Evolutionary conservation across 78 protist genomes (phyloP).

Genomic region (Emiliania huxleyi): DNA sequence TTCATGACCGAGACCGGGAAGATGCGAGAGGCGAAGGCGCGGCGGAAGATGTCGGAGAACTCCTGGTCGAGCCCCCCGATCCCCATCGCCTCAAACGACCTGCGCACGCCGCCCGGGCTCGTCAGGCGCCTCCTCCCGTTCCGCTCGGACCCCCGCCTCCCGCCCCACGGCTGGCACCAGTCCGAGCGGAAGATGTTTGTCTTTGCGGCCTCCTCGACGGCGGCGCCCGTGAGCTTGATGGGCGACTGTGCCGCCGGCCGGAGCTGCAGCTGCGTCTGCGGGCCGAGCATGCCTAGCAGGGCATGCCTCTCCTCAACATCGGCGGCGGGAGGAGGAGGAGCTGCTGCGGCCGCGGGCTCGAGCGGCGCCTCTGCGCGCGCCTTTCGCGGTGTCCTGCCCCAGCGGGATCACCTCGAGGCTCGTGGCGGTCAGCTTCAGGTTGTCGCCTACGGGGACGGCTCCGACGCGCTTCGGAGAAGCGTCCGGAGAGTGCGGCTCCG

Average conservation of each 20-base stretch:
- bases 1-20: conserved; percentile 79
- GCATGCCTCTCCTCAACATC: too few relatives aligned
- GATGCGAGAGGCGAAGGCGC: conserved; percentile 97
- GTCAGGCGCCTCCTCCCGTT: too few relatives aligned
- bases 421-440: not conserved
- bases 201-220: not conserved
- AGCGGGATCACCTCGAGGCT: conserved; percentile 8
- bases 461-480: too few relatives aligned
- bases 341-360: not conserved
- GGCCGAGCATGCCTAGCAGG: conserved; percentile 45
- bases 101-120: too few relatives aligned
- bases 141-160: too few relatives aligned
- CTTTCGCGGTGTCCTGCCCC: conserved; percentile 21
- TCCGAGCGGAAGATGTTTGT: conserved; percentile 56
- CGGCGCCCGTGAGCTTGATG: conserved; percentile 40
- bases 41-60: conserved; percentile 89
- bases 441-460: too few relatives aligned
- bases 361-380: not conserved
- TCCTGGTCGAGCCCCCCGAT: conserved; percentile 88
- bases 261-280: conserved; percentile 40
- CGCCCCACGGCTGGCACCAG: too few relatives aligned
- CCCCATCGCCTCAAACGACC: conserved; percentile 93
- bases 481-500: not conserved
- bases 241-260: conserved; percentile 29
- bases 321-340: too few relatives aligned